Evolutionary conservation across 139 green algal species (phyloP), one percentile per base, ranked within the genome.

Genomic region (Auxenochlorella protothecoides): DNA sequence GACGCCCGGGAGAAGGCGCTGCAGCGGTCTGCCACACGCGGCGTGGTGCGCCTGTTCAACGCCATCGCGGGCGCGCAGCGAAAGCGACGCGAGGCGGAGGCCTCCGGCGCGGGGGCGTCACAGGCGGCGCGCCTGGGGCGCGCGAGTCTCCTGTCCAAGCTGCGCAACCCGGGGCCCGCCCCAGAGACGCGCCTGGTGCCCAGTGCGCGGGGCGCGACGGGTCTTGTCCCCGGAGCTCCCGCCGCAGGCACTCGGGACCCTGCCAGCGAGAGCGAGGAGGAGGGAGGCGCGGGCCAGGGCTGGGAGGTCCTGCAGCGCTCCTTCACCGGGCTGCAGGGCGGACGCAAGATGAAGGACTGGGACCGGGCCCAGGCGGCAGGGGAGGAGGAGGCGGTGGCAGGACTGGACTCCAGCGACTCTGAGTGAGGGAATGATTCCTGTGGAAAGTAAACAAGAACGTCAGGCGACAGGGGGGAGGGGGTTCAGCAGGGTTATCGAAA

Each of bases 31-130:
- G 90, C 88, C 3, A 96, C 89, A 3, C 83, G 86, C 55, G 90
- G 90, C 52, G 90, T 96, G 55, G 90, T 95, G 68, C 76, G 87
- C 55, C 84, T 96, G 59, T 96, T 96, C 83, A 96, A 96, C 66
- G 91, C 91, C 0, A 84, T 96, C 5, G 76, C 82, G 57, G 90
- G 90, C 70, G 88, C 90, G 2, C 90, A 96, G 77, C 81, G 82
- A 69, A 68, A 73, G 63, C 67, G 79, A 12, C 65, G 76, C 3
- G 71, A 79, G 54, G 73, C 66, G 5, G 73, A 78, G 62, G 84
- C 79, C 14, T 75, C 66, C 5, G 71, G 62, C 2, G 78, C 65
- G 44, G 80, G 65, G 60, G 68, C 63, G 14, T 65, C 62, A 8
- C 89, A 89, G 70, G 70, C 78, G 1, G 76, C 73, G 6, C 85